phyloP scores from a whole-genome alignment of 148 eudicot species.

The Rhododendron ferrugineum region DNA sequence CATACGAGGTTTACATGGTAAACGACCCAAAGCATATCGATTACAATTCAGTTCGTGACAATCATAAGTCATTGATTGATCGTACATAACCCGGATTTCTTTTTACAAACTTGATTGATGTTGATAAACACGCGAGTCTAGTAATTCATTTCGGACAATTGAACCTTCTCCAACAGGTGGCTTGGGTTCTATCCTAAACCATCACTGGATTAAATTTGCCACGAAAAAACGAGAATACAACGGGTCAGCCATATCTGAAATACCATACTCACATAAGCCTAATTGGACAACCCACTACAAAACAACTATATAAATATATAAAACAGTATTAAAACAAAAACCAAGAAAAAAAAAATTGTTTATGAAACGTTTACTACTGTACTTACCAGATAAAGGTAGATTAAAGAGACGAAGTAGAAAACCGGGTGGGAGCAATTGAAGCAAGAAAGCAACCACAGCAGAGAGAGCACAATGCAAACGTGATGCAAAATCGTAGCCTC shows the following conservation, averaged over 20 bases:
- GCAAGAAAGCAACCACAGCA: slow-evolving; percentile 54
- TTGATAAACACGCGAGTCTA: not conserved
- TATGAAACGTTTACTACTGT: no score
- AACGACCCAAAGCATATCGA: not conserved
- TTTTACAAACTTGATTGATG: not conserved
- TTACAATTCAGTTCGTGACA: not conserved
- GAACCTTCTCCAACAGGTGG: not conserved
- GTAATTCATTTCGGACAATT: not conserved
- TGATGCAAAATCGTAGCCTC: slow-evolving; percentile 68
- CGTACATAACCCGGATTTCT: not conserved
- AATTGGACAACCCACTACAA: not conserved
- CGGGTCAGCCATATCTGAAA: not conserved
- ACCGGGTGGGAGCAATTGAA: slow-evolving; percentile 42
- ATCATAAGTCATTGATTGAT: not conserved
- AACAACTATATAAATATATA: no score
- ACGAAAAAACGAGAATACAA: not conserved
- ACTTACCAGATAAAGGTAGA: slow-evolving; percentile 65
- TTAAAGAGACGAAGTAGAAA: slow-evolving; percentile 41
- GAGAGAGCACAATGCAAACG: slow-evolving; percentile 51
- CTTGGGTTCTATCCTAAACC: not conserved
- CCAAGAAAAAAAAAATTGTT: not conserved
- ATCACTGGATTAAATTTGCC: not conserved
- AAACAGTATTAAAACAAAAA: not conserved
- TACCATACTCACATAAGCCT: not conserved
- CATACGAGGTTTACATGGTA: not conserved